Conservation (phyloP, 2,329 filamentous ascomycete genomes). For the Albifimbria verrucaria region DNA sequence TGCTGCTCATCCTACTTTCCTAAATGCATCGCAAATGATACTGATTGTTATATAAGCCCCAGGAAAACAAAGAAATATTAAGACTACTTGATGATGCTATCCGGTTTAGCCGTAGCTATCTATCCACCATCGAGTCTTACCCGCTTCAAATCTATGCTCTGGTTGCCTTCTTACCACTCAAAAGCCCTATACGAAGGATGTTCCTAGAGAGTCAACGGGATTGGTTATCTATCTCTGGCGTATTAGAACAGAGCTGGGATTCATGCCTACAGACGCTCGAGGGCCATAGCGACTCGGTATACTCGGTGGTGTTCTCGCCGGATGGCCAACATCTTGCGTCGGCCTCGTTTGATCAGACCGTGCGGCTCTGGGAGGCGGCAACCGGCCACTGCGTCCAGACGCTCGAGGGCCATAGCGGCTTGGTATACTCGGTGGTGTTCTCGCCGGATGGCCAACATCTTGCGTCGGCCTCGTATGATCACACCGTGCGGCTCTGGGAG, state of each 20-base stretch:
- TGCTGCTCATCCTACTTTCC: neutral
- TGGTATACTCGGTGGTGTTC: too few relatives aligned
- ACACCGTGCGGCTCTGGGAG: too few relatives aligned
- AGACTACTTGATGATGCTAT: too few relatives aligned
- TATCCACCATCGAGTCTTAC: neutral
- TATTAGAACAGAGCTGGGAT: neutral
- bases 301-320: constrained; percentile 15
- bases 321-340: constrained; percentile 8
- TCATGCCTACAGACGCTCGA: neutral
- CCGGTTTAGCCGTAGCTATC: constrained; percentile 1
- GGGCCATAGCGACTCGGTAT: constrained; percentile 2
- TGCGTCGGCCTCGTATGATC: too few relatives aligned
- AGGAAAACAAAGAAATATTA: constrained; percentile 14
- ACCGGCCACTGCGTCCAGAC: too few relatives aligned
- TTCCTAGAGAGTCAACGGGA: constrained; percentile 13
- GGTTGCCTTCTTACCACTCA: neutral
- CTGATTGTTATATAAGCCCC: constrained; percentile 15
- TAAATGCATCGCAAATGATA: neutral
- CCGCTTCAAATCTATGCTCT: constrained; percentile 2
- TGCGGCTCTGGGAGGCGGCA: constrained; percentile 15
- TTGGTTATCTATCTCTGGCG: neutral
- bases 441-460: too few relatives aligned
- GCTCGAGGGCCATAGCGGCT: too few relatives aligned
- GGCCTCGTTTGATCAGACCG: constrained; percentile 7
- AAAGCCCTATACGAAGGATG: neutral